phyloP scores from a whole-genome alignment of 345 rosid species.

The Salix brachista region DNA sequence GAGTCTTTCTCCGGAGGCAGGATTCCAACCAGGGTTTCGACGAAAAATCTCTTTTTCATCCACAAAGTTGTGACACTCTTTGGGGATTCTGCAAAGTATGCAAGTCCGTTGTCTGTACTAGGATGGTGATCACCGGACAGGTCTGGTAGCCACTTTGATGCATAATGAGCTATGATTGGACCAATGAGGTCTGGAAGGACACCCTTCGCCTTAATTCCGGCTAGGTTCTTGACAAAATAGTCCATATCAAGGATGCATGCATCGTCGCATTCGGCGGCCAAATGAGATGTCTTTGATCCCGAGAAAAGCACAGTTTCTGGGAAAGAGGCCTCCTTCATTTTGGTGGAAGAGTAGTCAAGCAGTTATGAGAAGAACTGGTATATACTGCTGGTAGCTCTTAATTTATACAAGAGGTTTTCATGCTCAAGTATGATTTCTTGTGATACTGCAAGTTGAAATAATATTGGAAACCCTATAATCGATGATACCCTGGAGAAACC shows the following conservation, averaged over 20 bases:
- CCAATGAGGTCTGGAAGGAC: constrained; percentile 79
- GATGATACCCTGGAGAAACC: too few species aligned
- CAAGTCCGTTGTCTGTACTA: constrained; percentile 10
- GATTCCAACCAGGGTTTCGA: constrained; percentile 69
- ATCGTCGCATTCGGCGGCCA: constrained; percentile 43
- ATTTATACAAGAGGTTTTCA: neutral
- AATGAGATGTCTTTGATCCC: constrained; percentile 28
- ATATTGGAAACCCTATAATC: too few species aligned
- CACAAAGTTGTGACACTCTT: constrained; percentile 60
- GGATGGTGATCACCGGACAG: constrained; percentile 29
- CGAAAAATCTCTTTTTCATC: constrained; percentile 72
- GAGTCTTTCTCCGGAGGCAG: constrained; percentile 85
- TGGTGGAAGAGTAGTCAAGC: neutral
- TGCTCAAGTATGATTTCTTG: neutral
- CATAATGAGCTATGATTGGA: constrained; percentile 71
- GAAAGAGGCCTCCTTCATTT: constrained; percentile 40
- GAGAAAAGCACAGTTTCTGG: constrained; percentile 36
- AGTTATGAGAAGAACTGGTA: neutral
- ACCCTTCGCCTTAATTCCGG: constrained; percentile 70
- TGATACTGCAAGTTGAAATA: neutral
- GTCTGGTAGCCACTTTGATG: constrained; percentile 87
- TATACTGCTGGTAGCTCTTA: neutral
- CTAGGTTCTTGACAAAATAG: constrained; percentile 67
- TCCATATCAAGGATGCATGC: constrained; percentile 76
- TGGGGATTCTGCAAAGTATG: constrained; percentile 29